phyloP scores from a whole-genome alignment of 2,329 filamentous ascomycete genomes.

The Beauveria varroae region DNA sequence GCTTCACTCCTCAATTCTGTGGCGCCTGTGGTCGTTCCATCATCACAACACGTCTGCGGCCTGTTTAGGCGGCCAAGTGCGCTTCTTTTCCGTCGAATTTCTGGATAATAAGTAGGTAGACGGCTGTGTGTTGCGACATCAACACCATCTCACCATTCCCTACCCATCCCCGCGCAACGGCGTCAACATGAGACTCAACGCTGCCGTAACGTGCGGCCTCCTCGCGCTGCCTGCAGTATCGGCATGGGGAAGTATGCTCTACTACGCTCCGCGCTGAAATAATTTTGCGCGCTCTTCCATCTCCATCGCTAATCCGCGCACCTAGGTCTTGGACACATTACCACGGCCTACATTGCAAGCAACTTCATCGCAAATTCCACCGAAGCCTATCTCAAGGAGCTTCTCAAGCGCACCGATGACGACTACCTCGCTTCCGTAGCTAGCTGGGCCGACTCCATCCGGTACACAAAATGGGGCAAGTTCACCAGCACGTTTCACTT shows the following conservation, averaged over 20 bases:
- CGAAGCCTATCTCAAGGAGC: constrained; percentile 46
- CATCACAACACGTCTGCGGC: background rate
- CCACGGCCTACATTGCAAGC: constrained; percentile 55
- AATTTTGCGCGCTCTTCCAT: background rate
- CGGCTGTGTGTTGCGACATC: background rate
- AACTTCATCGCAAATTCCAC: constrained; percentile 52
- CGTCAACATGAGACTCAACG: constrained; percentile 6
- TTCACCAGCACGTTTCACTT: constrained; percentile 60
- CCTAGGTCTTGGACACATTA: constrained; percentile 57
- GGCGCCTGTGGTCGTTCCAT: constrained; percentile 10
- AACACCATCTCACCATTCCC: background rate
- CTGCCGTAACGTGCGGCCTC: background rate
- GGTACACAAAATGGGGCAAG: constrained; percentile 55
- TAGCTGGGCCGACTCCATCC: constrained; percentile 59
- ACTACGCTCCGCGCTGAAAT: background rate
- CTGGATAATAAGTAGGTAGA: background rate
- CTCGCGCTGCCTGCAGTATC: constrained; percentile 8
- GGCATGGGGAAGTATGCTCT: constrained; percentile 36
- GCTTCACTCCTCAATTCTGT: constrained; percentile 12
- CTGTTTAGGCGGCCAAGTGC: background rate
- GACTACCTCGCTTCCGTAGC: constrained; percentile 57
- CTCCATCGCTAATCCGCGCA: background rate
- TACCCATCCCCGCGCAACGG: background rate
- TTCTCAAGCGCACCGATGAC: constrained; percentile 46
- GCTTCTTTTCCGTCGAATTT: background rate